A percentile compares a stretch with the other conserved stretches of the same genome.
Evolutionary conservation across 2,329 filamentous ascomycete species (phyloP).

Genomic region (Pezicula neosporulosa): DNA sequence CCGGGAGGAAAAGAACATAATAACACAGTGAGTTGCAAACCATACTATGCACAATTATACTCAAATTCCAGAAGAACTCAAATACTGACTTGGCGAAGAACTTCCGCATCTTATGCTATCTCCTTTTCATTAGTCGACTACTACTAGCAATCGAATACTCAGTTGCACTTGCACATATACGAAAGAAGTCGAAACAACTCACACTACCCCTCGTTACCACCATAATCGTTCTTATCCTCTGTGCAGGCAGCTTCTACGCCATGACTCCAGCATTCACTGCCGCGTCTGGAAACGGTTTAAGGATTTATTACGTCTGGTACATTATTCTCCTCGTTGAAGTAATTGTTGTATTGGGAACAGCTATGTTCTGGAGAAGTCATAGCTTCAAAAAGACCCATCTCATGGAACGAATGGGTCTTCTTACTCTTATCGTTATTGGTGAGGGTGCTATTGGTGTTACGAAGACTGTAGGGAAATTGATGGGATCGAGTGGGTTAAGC

Average conservation of each 20-base stretch:
- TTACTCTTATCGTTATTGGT: slow-evolving; percentile 56
- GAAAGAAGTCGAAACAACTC: slow-evolving; percentile 21
- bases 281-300: slow-evolving; percentile 4
- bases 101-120: slow-evolving; percentile 9
- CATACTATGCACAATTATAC: no score
- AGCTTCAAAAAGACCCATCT: slow-evolving; percentile 54
- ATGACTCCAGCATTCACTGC: slow-evolving; percentile 24
- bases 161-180: slow-evolving; percentile 30
- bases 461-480: slow-evolving; percentile 30
- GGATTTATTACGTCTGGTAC: slow-evolving; percentile 46
- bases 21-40: slow-evolving; percentile 5
- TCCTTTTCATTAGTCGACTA: slow-evolving; percentile 29
- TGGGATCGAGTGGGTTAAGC: not conserved
- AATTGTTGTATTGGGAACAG: slow-evolving; percentile 41
- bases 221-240: slow-evolving; percentile 26
- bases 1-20: slow-evolving; percentile 15
- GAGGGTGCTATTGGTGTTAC: slow-evolving; percentile 55
- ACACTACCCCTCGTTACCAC: slow-evolving; percentile 26
- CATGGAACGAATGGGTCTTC: slow-evolving; percentile 51
- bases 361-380: slow-evolving; percentile 44
- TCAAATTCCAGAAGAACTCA: no score
- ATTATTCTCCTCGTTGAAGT: slow-evolving; percentile 45
- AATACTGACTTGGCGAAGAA: not conserved
- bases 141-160: slow-evolving; percentile 33
- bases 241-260: slow-evolving; percentile 30